phyloP scores from a whole-genome alignment of 2,329 filamentous ascomycete species.

The Lasiodiplodia gonubiensis region DNA sequence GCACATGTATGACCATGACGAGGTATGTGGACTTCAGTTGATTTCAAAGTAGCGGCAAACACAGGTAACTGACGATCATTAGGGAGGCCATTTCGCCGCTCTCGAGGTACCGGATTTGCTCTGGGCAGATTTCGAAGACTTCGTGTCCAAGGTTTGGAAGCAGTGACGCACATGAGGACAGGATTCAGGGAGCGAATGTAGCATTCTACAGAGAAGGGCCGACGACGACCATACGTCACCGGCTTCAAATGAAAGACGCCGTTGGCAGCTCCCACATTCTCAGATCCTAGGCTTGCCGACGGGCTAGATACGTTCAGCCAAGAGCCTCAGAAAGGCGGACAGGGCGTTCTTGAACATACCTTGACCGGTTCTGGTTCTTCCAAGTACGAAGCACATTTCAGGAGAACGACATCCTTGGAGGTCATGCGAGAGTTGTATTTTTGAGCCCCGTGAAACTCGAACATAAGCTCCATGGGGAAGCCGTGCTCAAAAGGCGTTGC shows the following conservation, averaged over 20 bases:
- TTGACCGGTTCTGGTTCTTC: constrained; percentile 11
- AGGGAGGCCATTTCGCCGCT: constrained; percentile 15
- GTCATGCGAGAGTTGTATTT: constrained; percentile 24
- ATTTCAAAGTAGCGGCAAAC: too few relatives aligned
- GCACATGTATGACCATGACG: constrained; percentile 6
- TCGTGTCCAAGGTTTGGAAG: constrained; percentile 14
- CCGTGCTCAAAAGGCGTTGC: constrained; percentile 61
- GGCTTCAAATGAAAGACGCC: neutral
- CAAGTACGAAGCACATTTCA: constrained; percentile 14
- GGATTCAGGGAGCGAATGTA: neutral
- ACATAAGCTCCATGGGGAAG: constrained; percentile 58
- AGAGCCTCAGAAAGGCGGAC: neutral
- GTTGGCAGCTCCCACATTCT: neutral
- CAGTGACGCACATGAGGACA: neutral
- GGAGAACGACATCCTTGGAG: constrained; percentile 12
- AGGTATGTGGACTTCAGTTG: constrained; percentile 30
- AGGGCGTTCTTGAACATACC: neutral
- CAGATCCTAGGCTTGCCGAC: neutral
- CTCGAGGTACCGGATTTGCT: neutral
- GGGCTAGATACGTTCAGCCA: neutral
- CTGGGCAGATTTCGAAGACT: constrained; percentile 11
- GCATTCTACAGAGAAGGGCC: neutral
- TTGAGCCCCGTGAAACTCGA: constrained; percentile 34
- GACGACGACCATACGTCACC: neutral
- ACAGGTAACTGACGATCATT: neutral